Percentiles rank a stretch among this genome's conserved stretches.
Evolutionary conservation across 495 filamentous ascomycete genomes (phyloP).

Genomic region (Talaromyces ruber): DNA sequence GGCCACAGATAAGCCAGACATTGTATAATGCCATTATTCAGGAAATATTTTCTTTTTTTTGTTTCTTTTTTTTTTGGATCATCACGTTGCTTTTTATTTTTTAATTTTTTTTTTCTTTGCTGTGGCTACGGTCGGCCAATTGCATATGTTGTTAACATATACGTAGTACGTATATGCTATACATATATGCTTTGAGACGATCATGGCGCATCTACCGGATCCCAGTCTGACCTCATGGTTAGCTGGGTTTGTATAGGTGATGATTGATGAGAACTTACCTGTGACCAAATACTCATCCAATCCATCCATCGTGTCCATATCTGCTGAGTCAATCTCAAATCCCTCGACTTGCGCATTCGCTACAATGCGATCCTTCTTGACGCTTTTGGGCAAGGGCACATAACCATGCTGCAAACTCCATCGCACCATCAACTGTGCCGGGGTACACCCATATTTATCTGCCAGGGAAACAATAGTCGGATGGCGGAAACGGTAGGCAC

Average conservation of each 20-base stretch:
- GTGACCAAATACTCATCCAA: slow-evolving; percentile 45
- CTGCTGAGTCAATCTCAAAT: slow-evolving; percentile 49
- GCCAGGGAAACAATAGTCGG: slow-evolving; percentile 39
- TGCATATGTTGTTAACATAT: not conserved
- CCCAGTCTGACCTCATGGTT: slow-evolving; percentile 26
- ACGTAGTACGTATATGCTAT: not conserved
- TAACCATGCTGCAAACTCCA: slow-evolving; percentile 55
- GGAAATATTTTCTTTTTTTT: not conserved
- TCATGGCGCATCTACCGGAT: slow-evolving; percentile 15
- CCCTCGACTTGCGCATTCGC: slow-evolving; percentile 50
- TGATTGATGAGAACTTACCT: not conserved
- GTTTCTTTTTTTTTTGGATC: not conserved
- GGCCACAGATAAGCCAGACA: not conserved
- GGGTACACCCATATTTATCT: slow-evolving; percentile 48
- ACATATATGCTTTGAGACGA: not conserved
- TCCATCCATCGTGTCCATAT: slow-evolving; percentile 16
- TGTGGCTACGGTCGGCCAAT: not conserved
- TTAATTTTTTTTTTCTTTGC: not conserved
- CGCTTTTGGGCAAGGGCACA: slow-evolving; percentile 68
- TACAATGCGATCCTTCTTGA: slow-evolving; percentile 50
- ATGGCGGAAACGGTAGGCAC: slow-evolving; percentile 48
- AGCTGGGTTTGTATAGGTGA: not conserved
- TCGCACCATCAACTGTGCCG: slow-evolving; percentile 54
- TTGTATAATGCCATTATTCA: slow-evolving; percentile 3
- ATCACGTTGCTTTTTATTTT: not conserved